A percentile compares a stretch with the other conserved stretches of the same genome.
These are phyloP conservation scores for Colletotrichum kahawae DNA, from an alignment of 2,329 filamentous ascomycete genomes.

Conservation along the genomic window DNA sequence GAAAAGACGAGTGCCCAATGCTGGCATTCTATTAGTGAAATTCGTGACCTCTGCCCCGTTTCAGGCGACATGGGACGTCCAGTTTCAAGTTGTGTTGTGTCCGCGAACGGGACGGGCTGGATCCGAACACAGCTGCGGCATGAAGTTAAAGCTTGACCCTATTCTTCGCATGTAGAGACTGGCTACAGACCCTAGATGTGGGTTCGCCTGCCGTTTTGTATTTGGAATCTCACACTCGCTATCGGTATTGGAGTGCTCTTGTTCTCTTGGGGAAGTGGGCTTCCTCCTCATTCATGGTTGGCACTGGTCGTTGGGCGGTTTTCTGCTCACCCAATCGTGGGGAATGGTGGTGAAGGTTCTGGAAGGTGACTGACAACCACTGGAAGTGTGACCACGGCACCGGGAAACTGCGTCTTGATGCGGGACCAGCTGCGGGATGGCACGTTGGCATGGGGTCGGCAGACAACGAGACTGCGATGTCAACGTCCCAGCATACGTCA, in stretches of 20 bases:
- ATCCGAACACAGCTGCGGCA: slow-evolving; percentile 23
- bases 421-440: background rate
- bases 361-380: background rate
- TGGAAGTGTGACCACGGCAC: background rate
- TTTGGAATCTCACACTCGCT: slow-evolving; percentile 11
- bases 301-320: background rate
- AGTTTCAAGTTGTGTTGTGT: slow-evolving; percentile 29
- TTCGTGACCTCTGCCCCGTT: slow-evolving; percentile 20
- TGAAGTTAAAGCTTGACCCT: slow-evolving; percentile 16
- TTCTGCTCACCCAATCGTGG: background rate
- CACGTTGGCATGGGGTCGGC: background rate
- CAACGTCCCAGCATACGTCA: background rate
- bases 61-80: slow-evolving; percentile 24
- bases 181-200: background rate
- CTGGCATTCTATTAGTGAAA: background rate
- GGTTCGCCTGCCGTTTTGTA: background rate
- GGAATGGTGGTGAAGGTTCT: background rate
- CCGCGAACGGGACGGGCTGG: slow-evolving; percentile 29
- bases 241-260: background rate
- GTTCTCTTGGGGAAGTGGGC: background rate
- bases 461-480: background rate
- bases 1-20: background rate
- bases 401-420: background rate
- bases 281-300: background rate
- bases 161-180: background rate